phyloP scores from a whole-genome alignment of 805 yeast genomes.

The Barnettozyma sucrosica region DNA sequence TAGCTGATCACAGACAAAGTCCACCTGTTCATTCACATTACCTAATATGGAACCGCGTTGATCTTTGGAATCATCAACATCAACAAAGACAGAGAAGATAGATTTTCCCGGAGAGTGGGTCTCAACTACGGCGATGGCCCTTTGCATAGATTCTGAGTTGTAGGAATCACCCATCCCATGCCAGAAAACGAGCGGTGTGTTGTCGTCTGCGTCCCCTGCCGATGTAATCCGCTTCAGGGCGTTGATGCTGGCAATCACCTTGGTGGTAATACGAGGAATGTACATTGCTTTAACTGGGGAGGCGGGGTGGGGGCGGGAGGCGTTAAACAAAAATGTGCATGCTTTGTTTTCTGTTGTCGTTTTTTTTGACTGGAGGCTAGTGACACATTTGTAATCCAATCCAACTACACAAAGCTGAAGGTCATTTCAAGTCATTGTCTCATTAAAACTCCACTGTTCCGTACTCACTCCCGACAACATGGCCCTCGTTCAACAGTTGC shows the following conservation, averaged over 20 bases:
- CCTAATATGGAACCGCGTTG: conserved; percentile 54
- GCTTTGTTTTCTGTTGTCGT: neutral
- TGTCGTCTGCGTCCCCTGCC: conserved; percentile 4
- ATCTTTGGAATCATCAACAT: conserved; percentile 45
- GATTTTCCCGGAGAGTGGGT: conserved; percentile 42
- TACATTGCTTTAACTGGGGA: conserved; percentile 11
- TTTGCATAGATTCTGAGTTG: conserved; percentile 51
- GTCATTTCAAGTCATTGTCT: neutral
- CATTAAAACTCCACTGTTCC: neutral
- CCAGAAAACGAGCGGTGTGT: conserved; percentile 63
- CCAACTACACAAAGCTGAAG: neutral
- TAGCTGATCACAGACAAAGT: conserved; percentile 51
- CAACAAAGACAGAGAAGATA: conserved; percentile 49
- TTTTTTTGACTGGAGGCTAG: neutral
- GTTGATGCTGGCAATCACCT: conserved; percentile 17
- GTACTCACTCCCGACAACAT: neutral
- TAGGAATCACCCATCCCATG: conserved; percentile 81
- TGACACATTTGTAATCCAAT: neutral
- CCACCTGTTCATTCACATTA: conserved; percentile 48
- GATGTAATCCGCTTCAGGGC: conserved; percentile 15
- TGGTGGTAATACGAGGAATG: conserved; percentile 12
- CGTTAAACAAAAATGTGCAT: too few relatives aligned
- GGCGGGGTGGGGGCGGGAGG: neutral
- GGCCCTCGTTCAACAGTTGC: neutral
- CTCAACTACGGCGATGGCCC: conserved; percentile 38